These are phyloP conservation scores for Clathrus columnatus DNA, from an alignment of 768 basidiomycete species.

Conservation along the genomic window DNA sequence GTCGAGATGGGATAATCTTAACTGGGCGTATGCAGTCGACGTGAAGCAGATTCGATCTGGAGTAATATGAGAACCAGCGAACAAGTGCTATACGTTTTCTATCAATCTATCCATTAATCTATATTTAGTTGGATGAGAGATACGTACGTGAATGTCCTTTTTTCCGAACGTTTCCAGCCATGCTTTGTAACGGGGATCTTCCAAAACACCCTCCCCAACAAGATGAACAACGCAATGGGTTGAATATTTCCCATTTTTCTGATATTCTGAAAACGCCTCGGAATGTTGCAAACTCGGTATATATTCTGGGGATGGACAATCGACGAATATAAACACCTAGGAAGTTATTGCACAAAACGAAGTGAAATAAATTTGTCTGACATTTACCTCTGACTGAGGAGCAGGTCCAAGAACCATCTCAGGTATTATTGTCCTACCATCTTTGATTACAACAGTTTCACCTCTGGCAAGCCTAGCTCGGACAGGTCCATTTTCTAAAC, in stretches of 20 bases:
- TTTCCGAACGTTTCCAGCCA: slow-evolving; percentile 67
- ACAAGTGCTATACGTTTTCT: slow-evolving; percentile 48
- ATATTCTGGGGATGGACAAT: slow-evolving; percentile 56
- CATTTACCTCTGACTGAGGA: slow-evolving; percentile 12
- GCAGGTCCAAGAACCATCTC: slow-evolving; percentile 19
- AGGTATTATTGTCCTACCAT: slow-evolving; percentile 22
- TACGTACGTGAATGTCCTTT: slow-evolving; percentile 49
- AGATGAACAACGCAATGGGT: slow-evolving; percentile 61
- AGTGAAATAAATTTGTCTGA: slow-evolving; percentile 17
- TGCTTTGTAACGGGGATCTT: slow-evolving; percentile 54
- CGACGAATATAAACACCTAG: slow-evolving; percentile 60
- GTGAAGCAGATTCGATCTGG: slow-evolving; percentile 67
- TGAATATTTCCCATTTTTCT: slow-evolving; percentile 29
- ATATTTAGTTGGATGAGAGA: background rate
- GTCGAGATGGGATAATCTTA: slow-evolving; percentile 67
- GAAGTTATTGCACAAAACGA: background rate
- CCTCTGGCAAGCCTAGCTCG: slow-evolving; percentile 60
- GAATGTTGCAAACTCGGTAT: slow-evolving; percentile 47
- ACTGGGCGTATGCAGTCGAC: slow-evolving; percentile 60
- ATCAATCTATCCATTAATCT: background rate
- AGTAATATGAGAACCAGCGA: slow-evolving; percentile 55
- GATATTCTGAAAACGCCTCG: slow-evolving; percentile 37
- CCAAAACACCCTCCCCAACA: slow-evolving; percentile 60
- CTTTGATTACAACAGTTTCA: slow-evolving; percentile 47
- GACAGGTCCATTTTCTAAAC: slow-evolving; percentile 49